Evolutionary conservation across 2,329 filamentous ascomycete species (phyloP), one percentile per base, ranked within the genome.

Genomic region (Alternaria triticina): DNA sequence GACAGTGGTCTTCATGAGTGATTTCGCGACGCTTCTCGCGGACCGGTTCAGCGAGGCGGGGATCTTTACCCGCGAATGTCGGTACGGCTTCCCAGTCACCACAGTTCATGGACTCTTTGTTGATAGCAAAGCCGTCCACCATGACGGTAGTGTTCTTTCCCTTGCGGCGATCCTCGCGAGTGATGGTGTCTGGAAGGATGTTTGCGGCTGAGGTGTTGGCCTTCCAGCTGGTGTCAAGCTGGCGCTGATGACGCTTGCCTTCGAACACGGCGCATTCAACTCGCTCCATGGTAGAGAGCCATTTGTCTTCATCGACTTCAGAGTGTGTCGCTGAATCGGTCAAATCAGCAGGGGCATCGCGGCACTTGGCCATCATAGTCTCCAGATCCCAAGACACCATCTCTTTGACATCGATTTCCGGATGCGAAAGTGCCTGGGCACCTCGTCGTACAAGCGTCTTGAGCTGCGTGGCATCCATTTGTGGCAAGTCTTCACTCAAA

Each of bases 121-220:
- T 84, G 55, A 89, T 83, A 2, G 83, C 83, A 68, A 82, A 88
- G 0, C 86, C 87, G 64, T 86, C 81, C 1, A 88, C 77, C 79
- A 86, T 84, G 40, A 89, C 84, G 0, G 85, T 88, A 1, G 84
- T 86, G 61, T 88, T 86, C 72, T 89, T 89, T 51, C 84, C 85
- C 6, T 82, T 77, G 9, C 87, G 82, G 3, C 87, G 82, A 47
- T 86, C 83, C 10, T 81, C 81, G 22, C 83, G 82, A 5, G 77
- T 76, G 51, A 83, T 79, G 25, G 79, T 78, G 22, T 71, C 62
- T 1, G 78, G 74, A 28, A 84, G 76, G 28, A 82, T 80, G 57
- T 79, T 72, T 15, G 75, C 74, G 54, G 54, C 77, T 12, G 66
- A 64, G n/a, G 73, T 74, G 2, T 64, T 64, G 5, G 50, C 57